Percentiles rank a stretch among this genome's conserved stretches.
Evolutionary conservation across 179 eudicot genomes (phyloP).

Genomic region (Spergularia azorica): DNA sequence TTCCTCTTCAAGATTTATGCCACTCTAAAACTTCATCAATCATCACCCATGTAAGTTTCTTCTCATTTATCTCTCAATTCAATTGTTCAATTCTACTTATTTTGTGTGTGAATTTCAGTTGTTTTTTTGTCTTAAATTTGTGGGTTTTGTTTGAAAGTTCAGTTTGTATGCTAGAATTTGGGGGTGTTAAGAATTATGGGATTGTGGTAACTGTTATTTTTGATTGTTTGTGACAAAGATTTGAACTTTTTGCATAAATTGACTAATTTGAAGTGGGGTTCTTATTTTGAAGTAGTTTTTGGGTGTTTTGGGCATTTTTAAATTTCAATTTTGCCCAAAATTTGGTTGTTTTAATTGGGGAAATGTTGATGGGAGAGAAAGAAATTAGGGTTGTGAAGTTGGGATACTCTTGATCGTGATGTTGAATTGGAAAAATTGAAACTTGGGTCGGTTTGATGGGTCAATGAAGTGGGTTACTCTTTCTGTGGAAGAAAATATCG

Average conservation of each 20-base stretch:
- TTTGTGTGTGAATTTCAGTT: background rate
- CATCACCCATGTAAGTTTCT: conserved; percentile 14
- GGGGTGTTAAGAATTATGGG: background rate
- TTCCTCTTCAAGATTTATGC: background rate
- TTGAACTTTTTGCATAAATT: background rate
- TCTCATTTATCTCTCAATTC: background rate
- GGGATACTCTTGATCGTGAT: background rate
- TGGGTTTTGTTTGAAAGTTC: background rate
- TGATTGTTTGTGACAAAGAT: background rate
- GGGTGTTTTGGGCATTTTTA: background rate
- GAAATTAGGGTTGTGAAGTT: background rate
- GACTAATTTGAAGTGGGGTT: background rate
- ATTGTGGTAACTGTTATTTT: background rate
- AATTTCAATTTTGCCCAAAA: background rate
- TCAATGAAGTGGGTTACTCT: no score
- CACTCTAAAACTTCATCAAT: background rate
- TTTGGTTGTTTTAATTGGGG: conserved; percentile 8
- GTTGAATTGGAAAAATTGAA: background rate
- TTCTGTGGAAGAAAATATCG: no score
- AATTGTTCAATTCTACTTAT: background rate
- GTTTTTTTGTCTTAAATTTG: background rate
- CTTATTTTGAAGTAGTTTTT: no score
- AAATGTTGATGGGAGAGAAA: background rate
- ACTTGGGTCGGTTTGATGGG: background rate
- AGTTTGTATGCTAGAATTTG: background rate